Percentiles rank a stretch among this genome's conserved stretches.
Evolutionary conservation across 2,329 filamentous ascomycete genomes (phyloP).

Genomic region (Rhynchosporium graminicola): DNA sequence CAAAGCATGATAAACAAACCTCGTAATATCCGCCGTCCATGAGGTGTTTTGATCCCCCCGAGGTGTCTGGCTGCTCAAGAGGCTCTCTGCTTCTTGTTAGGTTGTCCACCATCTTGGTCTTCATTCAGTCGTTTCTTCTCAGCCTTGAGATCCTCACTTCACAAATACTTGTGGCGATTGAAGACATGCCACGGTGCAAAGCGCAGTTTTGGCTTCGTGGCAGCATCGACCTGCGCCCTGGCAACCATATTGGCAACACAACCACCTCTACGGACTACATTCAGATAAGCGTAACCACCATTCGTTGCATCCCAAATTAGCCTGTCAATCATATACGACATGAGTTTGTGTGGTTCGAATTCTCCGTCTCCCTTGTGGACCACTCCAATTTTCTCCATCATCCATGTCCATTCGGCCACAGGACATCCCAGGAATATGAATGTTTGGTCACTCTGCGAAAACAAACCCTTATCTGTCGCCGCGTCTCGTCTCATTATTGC

Average conservation of each 20-base stretch:
- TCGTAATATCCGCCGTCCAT: not conserved
- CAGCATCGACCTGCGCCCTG: constrained; percentile 9
- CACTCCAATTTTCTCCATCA: not conserved
- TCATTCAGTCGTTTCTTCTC: not conserved
- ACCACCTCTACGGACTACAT: not conserved
- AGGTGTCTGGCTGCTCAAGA: not conserved
- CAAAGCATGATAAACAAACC: not conserved
- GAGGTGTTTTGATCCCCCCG: not conserved
- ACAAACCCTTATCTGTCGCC: not conserved
- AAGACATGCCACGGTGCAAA: constrained; percentile 15
- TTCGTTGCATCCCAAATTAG: constrained; percentile 2
- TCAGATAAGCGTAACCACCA: not conserved
- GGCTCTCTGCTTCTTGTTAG: not conserved
- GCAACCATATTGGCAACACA: constrained; percentile 1
- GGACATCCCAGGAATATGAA: not conserved
- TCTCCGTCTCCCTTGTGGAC: not conserved
- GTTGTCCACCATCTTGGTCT: not conserved
- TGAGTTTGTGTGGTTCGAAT: not conserved
- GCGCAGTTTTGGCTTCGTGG: constrained; percentile 5
- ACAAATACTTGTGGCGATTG: constrained; percentile 7
- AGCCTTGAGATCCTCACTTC: constrained; percentile 3
- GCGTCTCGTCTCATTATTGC: constrained; percentile 1
- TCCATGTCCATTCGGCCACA: not conserved
- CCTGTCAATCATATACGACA: constrained; percentile 8
- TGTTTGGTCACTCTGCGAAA: too few relatives aligned